Evolutionary conservation across 306 rosid genomes (phyloP).

Genomic region (Corylus americana): DNA sequence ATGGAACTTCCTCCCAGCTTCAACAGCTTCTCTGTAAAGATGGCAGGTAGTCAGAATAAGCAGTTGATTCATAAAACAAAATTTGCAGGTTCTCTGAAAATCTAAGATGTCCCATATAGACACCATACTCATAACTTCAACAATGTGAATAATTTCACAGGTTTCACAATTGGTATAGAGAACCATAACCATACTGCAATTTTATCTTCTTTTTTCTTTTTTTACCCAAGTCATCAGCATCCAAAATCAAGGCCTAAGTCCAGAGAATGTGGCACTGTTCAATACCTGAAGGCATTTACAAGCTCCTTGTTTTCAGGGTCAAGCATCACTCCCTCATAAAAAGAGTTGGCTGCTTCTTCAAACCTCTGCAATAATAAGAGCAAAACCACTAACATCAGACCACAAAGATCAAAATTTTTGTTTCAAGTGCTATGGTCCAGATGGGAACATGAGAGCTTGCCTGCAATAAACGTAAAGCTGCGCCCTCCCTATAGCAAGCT

Average conservation of each 20-base stretch:
- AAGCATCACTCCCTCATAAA: slow-evolving; percentile 82
- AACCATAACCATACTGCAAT: not conserved
- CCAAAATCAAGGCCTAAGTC: not conserved
- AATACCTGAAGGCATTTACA: slow-evolving; percentile 85
- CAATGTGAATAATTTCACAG: not conserved
- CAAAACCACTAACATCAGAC: slow-evolving; percentile 21
- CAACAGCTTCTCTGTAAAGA: slow-evolving; percentile 86
- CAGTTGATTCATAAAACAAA: not conserved
- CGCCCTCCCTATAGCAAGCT: slow-evolving; percentile 97
- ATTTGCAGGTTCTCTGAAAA: not conserved
- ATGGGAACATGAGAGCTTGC: slow-evolving; percentile 40
- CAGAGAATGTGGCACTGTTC: not conserved
- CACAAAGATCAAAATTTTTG: slow-evolving; percentile 8
- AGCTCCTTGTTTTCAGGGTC: slow-evolving; percentile 86
- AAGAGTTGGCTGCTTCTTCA: slow-evolving; percentile 94
- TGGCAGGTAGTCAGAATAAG: slow-evolving; percentile 12
- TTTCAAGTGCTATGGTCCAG: slow-evolving; percentile 19
- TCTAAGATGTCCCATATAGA: not conserved
- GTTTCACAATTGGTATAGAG: not conserved
- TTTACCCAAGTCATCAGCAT: not conserved
- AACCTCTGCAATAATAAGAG: slow-evolving; percentile 60
- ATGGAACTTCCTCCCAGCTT: slow-evolving; percentile 86
- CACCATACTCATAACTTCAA: not conserved
- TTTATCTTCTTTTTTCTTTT: not conserved
- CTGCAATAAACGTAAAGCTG: slow-evolving; percentile 87